Evolutionary conservation across 345 rosid species (phyloP).

Genomic region (Theobroma cacao): DNA sequence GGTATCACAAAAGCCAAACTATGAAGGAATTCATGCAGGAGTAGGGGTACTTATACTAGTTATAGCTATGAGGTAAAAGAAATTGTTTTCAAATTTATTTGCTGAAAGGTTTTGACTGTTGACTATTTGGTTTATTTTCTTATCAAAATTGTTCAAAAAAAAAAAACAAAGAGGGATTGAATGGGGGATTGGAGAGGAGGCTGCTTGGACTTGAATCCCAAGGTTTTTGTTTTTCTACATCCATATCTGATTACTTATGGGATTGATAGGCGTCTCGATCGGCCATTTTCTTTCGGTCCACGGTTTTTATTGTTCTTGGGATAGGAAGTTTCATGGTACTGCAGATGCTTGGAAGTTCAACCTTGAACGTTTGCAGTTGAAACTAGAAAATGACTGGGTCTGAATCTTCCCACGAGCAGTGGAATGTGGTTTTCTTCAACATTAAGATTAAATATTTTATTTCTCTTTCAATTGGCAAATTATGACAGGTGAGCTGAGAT

Average conservation of each 20-base stretch:
- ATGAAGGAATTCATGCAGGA: neutral
- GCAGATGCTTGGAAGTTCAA: neutral
- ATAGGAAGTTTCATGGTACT: neutral
- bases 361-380: neutral
- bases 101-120: constrained; percentile 30
- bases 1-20: neutral
- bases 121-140: constrained; percentile 23
- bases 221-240: neutral
- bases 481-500: no score
- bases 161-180: no score
- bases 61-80: constrained; percentile 2
- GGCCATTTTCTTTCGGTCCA: neutral
- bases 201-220: constrained; percentile 1
- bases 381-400: neutral
- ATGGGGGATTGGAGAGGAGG: neutral
- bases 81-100: neutral
- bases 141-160: neutral
- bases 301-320: neutral
- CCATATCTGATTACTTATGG: neutral
- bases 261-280: neutral
- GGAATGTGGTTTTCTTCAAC: neutral
- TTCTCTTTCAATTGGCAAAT: no score
- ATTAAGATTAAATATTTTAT: no score
- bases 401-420: no score
- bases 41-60: neutral